Evolutionary conservation across 176 grass and related monocot species (phyloP), one percentile per base, ranked within the genome.

Genomic region (Dendrocalamus sinicus): DNA sequence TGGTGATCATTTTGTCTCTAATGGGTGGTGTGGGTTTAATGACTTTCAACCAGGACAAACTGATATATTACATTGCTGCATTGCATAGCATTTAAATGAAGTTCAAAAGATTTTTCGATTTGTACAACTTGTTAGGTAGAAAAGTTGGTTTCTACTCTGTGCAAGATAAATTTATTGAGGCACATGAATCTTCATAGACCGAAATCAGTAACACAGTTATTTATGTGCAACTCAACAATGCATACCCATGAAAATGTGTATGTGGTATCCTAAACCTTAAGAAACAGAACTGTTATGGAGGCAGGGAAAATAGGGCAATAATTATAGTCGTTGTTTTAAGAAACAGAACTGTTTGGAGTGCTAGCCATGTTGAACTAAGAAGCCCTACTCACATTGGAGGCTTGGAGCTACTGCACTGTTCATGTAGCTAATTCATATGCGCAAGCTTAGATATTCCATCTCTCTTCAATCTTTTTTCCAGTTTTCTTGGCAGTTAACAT

Each of bases 221-320:
- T 48, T 79, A 13, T 77, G 61, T 77, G 72, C 83, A 85, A 54
- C 63, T 55, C 62, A 32, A 52, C 4, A 57, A 67, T 85, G 15
- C 22, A 57, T 43, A 85, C 55, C 62, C 3, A 26, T 55, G 52
- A 68, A 68, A 85, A 58, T 55, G 50, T 85, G 52, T 85, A 46
- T 9, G 19, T 67, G 59, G 46, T 84, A 41, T 13, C 20, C 7
- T 17, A 22, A 66, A 78, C 70, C 53, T 14, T 40, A 19, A 19
- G 39, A 69, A 78, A 47, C 2, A 19, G 52, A 72, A 30, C 22
- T 37, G 0, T 47, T 60, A 32, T 24, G 51, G 65, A 70, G 47
- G 48, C 28, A n/a, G 26, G 35, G 41, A 50, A 48, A 5, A 32
- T 19, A 65, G 17, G 54, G 9, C 9, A 72, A 23, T 71, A 16